A percentile compares a stretch with the other conserved stretches of the same genome.
Evolutionary conservation across 805 yeast genomes (phyloP).

Genomic region (Wickerhamomyces mucosus): DNA sequence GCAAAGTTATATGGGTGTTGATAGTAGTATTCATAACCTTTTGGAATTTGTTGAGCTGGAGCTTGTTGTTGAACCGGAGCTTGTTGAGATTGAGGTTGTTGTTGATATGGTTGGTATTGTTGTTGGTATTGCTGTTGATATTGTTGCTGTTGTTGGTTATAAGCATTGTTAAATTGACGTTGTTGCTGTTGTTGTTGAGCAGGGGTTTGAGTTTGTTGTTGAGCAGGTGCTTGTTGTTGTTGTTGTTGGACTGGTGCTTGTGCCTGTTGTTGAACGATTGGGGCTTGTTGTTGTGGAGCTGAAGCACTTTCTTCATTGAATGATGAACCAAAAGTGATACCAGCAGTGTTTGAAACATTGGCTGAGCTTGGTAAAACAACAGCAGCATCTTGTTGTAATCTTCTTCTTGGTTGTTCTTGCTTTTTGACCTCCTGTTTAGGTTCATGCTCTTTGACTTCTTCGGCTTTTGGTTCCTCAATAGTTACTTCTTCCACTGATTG

Average conservation of each 20-base stretch:
- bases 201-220: slow-evolving; percentile 5
- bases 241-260: slow-evolving; percentile 13
- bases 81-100: slow-evolving; percentile 12
- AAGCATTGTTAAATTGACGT: slow-evolving; percentile 6
- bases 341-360: slow-evolving; percentile 32
- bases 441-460: slow-evolving; percentile 5
- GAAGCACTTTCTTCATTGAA: slow-evolving; percentile 26
- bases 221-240: slow-evolving; percentile 12
- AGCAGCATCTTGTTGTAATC: slow-evolving; percentile 32
- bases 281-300: slow-evolving; percentile 15
- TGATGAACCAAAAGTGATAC: slow-evolving; percentile 57
- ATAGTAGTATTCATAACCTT: slow-evolving; percentile 6
- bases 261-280: slow-evolving; percentile 11
- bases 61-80: slow-evolving; percentile 14
- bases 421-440: slow-evolving; percentile 16
- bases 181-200: slow-evolving; percentile 10
- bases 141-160: slow-evolving; percentile 8
- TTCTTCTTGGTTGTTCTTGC: slow-evolving; percentile 23
- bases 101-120: slow-evolving; percentile 10
- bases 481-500: slow-evolving; percentile 12
- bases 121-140: slow-evolving; percentile 5
- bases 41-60: slow-evolving; percentile 17
- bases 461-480: slow-evolving; percentile 12
- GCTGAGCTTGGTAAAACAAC: slow-evolving; percentile 46
- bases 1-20: slow-evolving; percentile 7